Conservation (phyloP, 257 asterid genomes). For the Capsicum rhomboideum region DNA sequence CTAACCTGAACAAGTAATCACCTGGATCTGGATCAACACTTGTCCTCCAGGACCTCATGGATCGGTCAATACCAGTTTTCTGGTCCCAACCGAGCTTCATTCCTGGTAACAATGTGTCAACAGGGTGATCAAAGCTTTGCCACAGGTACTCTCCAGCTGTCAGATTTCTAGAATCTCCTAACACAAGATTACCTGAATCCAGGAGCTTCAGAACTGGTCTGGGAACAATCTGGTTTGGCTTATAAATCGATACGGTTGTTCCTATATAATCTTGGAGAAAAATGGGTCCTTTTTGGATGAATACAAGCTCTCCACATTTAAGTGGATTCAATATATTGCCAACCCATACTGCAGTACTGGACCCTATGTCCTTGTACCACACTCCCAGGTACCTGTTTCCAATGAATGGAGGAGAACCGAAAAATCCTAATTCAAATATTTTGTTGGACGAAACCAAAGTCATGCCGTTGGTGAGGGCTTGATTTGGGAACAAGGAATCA, state of each 20-base stretch:
- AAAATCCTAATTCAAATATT: constrained; percentile 23
- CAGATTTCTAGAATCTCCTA: neutral
- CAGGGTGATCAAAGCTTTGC: constrained; percentile 37
- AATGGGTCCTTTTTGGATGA: constrained; percentile 5
- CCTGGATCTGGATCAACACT: constrained; percentile 25
- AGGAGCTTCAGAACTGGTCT: constrained; percentile 18
- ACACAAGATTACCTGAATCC: constrained; percentile 33
- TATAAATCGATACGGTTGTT: neutral
- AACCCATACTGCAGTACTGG: constrained; percentile 20
- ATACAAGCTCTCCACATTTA: neutral
- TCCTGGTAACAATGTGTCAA: constrained; percentile 42
- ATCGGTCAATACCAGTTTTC: neutral
- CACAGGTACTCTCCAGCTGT: constrained; percentile 12
- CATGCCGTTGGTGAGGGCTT: constrained; percentile 6
- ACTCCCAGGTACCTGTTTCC: constrained; percentile 9
- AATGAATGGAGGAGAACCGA: neutral
- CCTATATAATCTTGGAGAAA: neutral
- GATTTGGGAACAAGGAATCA: constrained; percentile 17
- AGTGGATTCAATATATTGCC: constrained; percentile 25
- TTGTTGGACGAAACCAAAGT: constrained; percentile 15
- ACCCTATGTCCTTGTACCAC: constrained; percentile 2
- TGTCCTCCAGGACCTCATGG: constrained; percentile 35
- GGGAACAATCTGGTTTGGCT: neutral
- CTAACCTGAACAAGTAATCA: constrained; percentile 21
- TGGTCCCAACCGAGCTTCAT: constrained; percentile 50